Base-by-base conservation (phyloP, 176 grass and related monocot genomes). In the Triticum dicoccoides region DNA sequence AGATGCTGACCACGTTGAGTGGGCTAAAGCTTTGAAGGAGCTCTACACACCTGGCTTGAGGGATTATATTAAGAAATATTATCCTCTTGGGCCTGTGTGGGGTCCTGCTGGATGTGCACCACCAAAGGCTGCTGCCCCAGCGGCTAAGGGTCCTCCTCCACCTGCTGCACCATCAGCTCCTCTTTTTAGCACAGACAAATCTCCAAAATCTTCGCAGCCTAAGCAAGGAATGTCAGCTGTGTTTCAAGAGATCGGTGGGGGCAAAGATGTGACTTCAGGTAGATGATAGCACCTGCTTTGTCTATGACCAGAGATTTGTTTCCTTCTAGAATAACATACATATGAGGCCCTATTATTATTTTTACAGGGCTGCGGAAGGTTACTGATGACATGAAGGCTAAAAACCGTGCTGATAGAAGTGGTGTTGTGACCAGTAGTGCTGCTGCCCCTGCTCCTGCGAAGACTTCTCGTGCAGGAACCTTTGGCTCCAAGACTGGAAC, bases 1-100 rank as follows among this genome's bases (percentile, higher is more conserved):
- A 73, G 90, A 99, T 59, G 77, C 90, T 77, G 94, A 96, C 71
- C 97, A 99, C 90, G 89, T 97, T 85, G 94, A 99, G 78, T 99
- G 94, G 97, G 88, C 87, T 37, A 99, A 97, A 92, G 90, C 97
- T 82, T 88, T 99, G 85, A 99, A 99, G 80, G 97, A 99, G 77
- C 87, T 99, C 14, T 99, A 96, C 70, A 20, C 91, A 25, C 89
- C 97, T 73, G 91, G 92, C 58, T 86, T 99, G 80, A 84, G 94
- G 49, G 94, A 99, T 83, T 99, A 91, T 88, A 92, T 99, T n/a
- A 99, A 99, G 81, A 87, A 89, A n/a, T 82, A 92, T 86, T 97
- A 96, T 51, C 94, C 94, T 69, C 84, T 96, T 45, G 97, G 97
- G 73, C 94, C 89, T 88, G 87, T 85, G 15, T 99, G 97, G 97